Percentiles rank a stretch among this genome's conserved stretches.
Conservation (phyloP, 2,329 filamentous ascomycete species). For the Colletotrichum melonis region DNA sequence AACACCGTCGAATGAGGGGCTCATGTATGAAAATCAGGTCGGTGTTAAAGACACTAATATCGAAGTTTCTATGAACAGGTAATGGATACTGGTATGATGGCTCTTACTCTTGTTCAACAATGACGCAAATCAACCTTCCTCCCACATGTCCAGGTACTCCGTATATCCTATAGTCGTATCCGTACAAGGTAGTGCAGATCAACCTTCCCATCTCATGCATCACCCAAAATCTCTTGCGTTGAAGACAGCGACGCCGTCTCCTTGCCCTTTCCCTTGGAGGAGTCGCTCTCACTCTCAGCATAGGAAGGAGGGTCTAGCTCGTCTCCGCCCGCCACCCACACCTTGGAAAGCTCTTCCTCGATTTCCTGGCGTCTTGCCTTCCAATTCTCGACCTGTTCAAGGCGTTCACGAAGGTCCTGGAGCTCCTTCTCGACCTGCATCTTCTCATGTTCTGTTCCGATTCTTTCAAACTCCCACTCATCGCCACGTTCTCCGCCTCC, state of each 20-base stretch:
- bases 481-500: constrained; percentile 84
- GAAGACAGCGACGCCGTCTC: constrained; percentile 8
- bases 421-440: constrained; percentile 93
- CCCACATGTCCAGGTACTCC: neutral
- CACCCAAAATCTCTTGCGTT: constrained; percentile 21
- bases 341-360: constrained; percentile 79
- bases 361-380: constrained; percentile 83
- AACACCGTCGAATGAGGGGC: neutral
- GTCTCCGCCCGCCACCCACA: constrained; percentile 68
- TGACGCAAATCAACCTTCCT: neutral
- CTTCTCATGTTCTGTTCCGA: constrained; percentile 94
- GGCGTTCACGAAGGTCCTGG: constrained; percentile 81
- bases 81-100: neutral
- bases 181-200: neutral
- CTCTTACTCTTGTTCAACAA: constrained; percentile 4
- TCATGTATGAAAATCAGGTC: neutral
- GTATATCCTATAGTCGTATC: constrained; percentile 16
- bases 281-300: constrained; percentile 40
- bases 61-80: constrained; percentile 28
- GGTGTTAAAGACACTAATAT: constrained; percentile 8
- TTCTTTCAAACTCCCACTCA: constrained; percentile 92
- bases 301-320: constrained; percentile 61
- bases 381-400: constrained; percentile 87
- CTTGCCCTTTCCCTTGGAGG: constrained; percentile 29
- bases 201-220: constrained; percentile 7